Evolutionary conservation across 228 moss, liverwort and hornwort genomes (phyloP), one percentile per base, ranked within the genome.

Genomic region (Sphagnum fallax): DNA sequence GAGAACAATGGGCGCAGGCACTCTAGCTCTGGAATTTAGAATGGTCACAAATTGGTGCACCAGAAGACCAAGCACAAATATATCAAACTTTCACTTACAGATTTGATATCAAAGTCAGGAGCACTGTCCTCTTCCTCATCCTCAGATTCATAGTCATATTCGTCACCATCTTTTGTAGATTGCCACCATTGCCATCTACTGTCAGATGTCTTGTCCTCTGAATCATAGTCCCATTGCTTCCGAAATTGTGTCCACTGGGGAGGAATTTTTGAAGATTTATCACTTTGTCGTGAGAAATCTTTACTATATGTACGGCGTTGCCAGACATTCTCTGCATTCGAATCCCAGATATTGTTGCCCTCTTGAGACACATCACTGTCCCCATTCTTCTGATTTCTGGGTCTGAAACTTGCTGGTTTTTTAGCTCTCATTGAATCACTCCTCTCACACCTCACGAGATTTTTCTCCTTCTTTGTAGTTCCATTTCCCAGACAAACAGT

Each of bases 171-270:
- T 48, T 70, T 74, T 4, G 75, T 63, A 8, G 70, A 65, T 63
- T 78, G 68, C 94, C 91, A 88, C 86, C 91, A 76, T 55, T 79
- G 75, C 73, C 49, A 60, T 65, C 80, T 52, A 74, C 70, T 74
- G 16, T 71, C 65, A 52, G 76, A 53, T 75, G 72, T 73, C 16
- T 47, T 71, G 4, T 53, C 78, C 62, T 60, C 62, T 5, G 78
- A 67, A 49, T 83, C 77, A 65, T 83, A 86, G 52, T 82, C 77
- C 86, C 86, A 86, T 9, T 78, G 82, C 76, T 80, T 86, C 67
- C 32, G 32, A 32, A 32, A 32, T 32, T 32, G 32, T 32, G 32
- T 32, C 32, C 32, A 32, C 32, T 3, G 32, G 32, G 32, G 32
- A 13, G 86, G 86, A 52, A 78, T 71, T 75, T 80, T 72, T 82